Conservation (phyloP, 371 early-diverging fungal genomes). For the Circinella minor region DNA sequence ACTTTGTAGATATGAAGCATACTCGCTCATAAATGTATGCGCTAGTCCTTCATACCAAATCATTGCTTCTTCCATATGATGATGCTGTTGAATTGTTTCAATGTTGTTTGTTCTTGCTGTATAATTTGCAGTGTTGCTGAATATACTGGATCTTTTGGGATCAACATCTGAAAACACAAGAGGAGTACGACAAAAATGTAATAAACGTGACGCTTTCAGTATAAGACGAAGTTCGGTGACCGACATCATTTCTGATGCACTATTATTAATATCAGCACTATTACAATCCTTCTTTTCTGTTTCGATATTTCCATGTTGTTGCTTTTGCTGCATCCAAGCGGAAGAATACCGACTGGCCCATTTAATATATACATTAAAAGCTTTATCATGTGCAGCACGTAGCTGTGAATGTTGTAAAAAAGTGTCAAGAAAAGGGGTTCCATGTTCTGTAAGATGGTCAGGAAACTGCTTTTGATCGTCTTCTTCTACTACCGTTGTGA, state of each 20-base stretch:
- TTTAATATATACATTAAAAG: slow-evolving; percentile 66
- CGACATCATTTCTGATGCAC: slow-evolving; percentile 53
- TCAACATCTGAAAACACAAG: slow-evolving; percentile 54
- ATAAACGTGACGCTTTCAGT: slow-evolving; percentile 62
- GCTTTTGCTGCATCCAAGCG: neutral
- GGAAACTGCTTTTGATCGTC: slow-evolving; percentile 16
- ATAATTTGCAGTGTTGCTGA: neutral
- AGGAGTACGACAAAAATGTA: slow-evolving; percentile 74
- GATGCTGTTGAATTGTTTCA: slow-evolving; percentile 1
- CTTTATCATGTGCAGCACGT: slow-evolving; percentile 67
- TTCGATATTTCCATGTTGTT: too few species aligned
- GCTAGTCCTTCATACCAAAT: slow-evolving; percentile 67
- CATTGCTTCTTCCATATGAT: slow-evolving; percentile 23
- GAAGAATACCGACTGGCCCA: slow-evolving; percentile 63
- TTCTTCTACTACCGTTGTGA: slow-evolving; percentile 3
- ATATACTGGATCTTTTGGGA: slow-evolving; percentile 9
- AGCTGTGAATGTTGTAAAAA: slow-evolving; percentile 59
- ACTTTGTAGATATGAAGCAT: slow-evolving; percentile 68
- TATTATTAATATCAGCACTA: slow-evolving; percentile 24
- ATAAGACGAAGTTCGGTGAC: slow-evolving; percentile 61
- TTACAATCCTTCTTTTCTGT: too few species aligned
- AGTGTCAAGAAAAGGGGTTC: slow-evolving; percentile 61
- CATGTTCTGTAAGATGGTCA: slow-evolving; percentile 62
- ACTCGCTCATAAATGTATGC: slow-evolving; percentile 64
- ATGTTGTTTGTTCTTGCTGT: neutral